A percentile compares a stretch with the other conserved stretches of the same genome.
phyloP scores from a whole-genome alignment of 2,329 filamentous ascomycete species.

The Aureobasidium sp. region DNA sequence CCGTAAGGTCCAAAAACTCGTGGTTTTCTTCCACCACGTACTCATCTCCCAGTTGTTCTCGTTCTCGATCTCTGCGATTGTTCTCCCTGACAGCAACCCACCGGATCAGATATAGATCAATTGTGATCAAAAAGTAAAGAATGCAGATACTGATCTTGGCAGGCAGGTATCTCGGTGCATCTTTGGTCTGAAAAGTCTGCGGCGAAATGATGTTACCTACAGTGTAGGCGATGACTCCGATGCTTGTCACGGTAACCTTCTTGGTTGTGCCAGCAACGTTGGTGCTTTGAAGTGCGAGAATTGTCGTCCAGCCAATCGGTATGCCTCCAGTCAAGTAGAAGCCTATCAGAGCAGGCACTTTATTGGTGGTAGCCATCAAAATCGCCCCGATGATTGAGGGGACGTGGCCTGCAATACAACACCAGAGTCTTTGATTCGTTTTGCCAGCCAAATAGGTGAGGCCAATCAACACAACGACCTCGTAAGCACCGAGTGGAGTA shows the following conservation, averaged over 20 bases:
- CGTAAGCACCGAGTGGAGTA: not conserved
- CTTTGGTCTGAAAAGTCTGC: constrained; percentile 27
- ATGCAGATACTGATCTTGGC: constrained; percentile 34
- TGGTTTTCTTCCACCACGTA: not conserved
- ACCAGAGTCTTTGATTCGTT: not conserved
- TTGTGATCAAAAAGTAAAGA: constrained; percentile 30
- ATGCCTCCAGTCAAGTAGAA: not conserved
- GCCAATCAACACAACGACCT: not conserved
- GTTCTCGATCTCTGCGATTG: constrained; percentile 22
- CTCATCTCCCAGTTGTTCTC: constrained; percentile 18
- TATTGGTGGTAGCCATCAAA: not conserved
- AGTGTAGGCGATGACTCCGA: constrained; percentile 28
- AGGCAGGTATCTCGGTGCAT: constrained; percentile 33
- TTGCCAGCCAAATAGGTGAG: not conserved
- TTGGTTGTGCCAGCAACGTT: constrained; percentile 66
- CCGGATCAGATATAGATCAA: constrained; percentile 43
- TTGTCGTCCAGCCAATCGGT: not conserved
- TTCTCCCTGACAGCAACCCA: constrained; percentile 39
- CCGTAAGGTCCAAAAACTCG: constrained; percentile 48
- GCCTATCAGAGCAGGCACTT: not conserved
- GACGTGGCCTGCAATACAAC: not conserved
- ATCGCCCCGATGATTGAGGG: not conserved
- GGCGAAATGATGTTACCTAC: constrained; percentile 38
- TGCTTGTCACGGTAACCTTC: constrained; percentile 60
- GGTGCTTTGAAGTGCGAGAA: constrained; percentile 24